Evolutionary conservation across 495 filamentous ascomycete genomes (phyloP), one percentile per base, ranked within the genome.

Genomic region (Trichoderma virens): DNA sequence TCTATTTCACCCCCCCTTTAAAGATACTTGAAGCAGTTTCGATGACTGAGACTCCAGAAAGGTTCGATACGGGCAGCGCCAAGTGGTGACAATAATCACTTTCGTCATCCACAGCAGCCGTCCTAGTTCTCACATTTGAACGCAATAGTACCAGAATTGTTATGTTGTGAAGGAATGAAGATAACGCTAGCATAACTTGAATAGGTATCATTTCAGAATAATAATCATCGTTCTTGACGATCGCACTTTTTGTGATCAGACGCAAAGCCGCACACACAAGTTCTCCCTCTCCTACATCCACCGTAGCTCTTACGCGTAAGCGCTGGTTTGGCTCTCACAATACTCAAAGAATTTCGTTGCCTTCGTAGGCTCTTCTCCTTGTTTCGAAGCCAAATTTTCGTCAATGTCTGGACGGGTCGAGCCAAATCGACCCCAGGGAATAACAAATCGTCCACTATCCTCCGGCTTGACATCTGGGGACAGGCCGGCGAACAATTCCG

Each of bases 401-500:
- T 56, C 51, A 56, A 56, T 27, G 25, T 56, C 51, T 27, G 51
- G 25, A 30, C 51, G 51, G 9, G 27, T 56, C 20, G 51, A 9
- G 8, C 51, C 51, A 13, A 56, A 56, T 30, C 51, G 51, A 30
- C 51, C 51, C 51, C 51, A 56, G 13, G 51, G 51, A 16, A 28
- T 27, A 25, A 56, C 16, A 8, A 20, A 56, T 30, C 25, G 51
- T 13, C 51, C 51, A 6, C 51, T 56, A 25, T 56, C 16, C 51
- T 56, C 51, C 6, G 51, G 51, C 4, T 65, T 75, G 18, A 82
- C 56, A 11, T 77, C 73, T 3, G 74, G 71, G 8, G 75, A 76
- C 47, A 79, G 69, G 0, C 70, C 76, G 1, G 77, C 75, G 51
- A 70, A 82, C 7, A 81, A 68, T 54, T 74, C 71, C 4, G 78